Conservation (phyloP, 2,329 filamentous ascomycete species). For the Paecilomyces variotii region DNA sequence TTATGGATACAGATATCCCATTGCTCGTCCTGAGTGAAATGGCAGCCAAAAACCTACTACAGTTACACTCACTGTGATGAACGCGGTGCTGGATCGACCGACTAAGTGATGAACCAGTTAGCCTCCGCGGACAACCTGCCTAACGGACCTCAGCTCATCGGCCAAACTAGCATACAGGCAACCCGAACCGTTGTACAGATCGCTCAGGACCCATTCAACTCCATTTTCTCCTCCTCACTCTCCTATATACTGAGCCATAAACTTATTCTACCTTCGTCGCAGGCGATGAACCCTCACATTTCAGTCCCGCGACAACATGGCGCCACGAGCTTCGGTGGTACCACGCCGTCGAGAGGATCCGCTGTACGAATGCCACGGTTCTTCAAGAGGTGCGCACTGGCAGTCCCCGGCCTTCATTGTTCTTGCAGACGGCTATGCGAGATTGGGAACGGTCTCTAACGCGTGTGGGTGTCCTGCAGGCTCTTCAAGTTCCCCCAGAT, state of each 20-base stretch:
- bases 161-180: neutral
- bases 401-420: neutral
- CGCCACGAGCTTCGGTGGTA: conserved; percentile 45
- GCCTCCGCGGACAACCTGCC: neutral
- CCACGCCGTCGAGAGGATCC: conserved; percentile 42
- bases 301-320: conserved; percentile 52
- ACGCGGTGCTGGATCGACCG: no score
- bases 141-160: neutral
- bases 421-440: neutral
- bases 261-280: neutral
- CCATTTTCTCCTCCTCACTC: neutral
- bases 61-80: neutral
- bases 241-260: neutral
- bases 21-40: no score
- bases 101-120: neutral
- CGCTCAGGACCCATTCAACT: neutral
- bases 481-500: conserved; percentile 66
- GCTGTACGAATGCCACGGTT: conserved; percentile 56
- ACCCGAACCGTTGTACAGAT: neutral
- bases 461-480: conserved; percentile 18
- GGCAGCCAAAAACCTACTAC: neutral
- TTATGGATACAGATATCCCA: no score
- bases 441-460: conserved; percentile 6
- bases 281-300: conserved; percentile 53
- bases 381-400: conserved; percentile 50